Base-by-base conservation (phyloP, 2,329 filamentous ascomycete species). In the Lojkania enalia region DNA sequence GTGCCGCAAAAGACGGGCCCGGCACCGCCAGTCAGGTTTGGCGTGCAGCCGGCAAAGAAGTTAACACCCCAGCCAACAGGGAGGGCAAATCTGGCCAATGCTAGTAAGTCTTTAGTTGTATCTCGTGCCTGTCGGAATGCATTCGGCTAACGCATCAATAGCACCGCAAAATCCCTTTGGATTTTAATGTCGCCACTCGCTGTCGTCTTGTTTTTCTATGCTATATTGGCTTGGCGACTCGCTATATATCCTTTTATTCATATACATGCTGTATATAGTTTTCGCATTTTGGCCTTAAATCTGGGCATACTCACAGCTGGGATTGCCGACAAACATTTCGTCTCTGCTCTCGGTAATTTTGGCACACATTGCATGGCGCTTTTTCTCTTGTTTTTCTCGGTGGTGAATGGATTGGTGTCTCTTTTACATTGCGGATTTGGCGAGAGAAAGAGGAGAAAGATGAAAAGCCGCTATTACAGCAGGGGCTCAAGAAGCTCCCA, bases 31-130 rank as follows among this genome's bases (percentile, higher is more conserved):
- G 86, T 99, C 14, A 83, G 90, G 48, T 99, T 99, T 67, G 94
- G 94, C 29, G 85, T 95, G 25, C 79, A 82, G 45, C 75, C 78
- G 20, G 75, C 83, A 20, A 90, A 90, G 72, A 94, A 88, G 70
- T 74, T 97, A 59, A 79, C 82, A 49, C 84, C 91, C 20, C 94
- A 97, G 74, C 81, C 90, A 20, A 99, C 94, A 5, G 94, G 94
- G 53, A 84, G 88, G 75, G 94, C 94, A 44, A 96, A 97, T 69
- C 79, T 99, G 57, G 80, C 88, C 40, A 88, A 95, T 83, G 94
- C 94, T 64, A 99, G 92, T 97, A 85, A 87, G 92, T 91, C 44
- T 20, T 9, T 20, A 46, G 13, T 14, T 20, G 18, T 23, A 42
- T n/a, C n/a, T n/a, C n/a, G n/a, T n/a, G n/a, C n/a, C 18, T 51